Evolutionary conservation across 2,329 filamentous ascomycete genomes (phyloP).

Genomic region (Ophiostoma australiae): DNA sequence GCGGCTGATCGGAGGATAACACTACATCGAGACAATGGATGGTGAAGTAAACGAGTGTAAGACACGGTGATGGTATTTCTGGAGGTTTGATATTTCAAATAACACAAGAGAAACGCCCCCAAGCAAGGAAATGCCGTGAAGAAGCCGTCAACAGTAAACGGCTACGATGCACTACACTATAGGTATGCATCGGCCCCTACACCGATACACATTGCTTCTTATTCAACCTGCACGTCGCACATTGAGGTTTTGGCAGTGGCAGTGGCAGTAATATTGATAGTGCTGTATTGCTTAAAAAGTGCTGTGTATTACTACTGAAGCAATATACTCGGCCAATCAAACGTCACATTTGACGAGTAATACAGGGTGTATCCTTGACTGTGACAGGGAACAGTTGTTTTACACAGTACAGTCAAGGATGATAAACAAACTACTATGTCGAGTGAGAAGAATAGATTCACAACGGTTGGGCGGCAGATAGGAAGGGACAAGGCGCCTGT

Average conservation of each 20-base stretch:
- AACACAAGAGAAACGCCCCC: neutral
- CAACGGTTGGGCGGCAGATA: constrained; percentile 4
- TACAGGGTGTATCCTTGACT: constrained; percentile 6
- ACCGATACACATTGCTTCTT: neutral
- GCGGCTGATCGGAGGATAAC: neutral
- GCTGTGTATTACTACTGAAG: neutral
- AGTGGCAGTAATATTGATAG: neutral
- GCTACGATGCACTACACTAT: neutral
- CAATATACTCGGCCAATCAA: constrained; percentile 1
- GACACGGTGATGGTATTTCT: neutral
- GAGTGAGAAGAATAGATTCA: neutral
- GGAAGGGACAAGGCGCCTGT: constrained; percentile 17
- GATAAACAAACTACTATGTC: neutral
- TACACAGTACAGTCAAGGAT: neutral
- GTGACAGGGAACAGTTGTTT: neutral
- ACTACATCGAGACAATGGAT: neutral
- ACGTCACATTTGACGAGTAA: neutral
- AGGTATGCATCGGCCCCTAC: neutral
- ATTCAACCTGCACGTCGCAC: neutral
- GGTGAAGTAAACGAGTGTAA: neutral
- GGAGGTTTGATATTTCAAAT: neutral
- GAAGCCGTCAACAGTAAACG: neutral
- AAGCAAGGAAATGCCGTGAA: neutral
- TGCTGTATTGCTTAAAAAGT: neutral
- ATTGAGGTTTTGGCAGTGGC: neutral